A percentile compares a stretch with the other conserved stretches of the same genome.
These are phyloP conservation scores for Fusarium siculi DNA, from an alignment of 2,329 filamentous ascomycete species.

Conservation along the genomic window DNA sequence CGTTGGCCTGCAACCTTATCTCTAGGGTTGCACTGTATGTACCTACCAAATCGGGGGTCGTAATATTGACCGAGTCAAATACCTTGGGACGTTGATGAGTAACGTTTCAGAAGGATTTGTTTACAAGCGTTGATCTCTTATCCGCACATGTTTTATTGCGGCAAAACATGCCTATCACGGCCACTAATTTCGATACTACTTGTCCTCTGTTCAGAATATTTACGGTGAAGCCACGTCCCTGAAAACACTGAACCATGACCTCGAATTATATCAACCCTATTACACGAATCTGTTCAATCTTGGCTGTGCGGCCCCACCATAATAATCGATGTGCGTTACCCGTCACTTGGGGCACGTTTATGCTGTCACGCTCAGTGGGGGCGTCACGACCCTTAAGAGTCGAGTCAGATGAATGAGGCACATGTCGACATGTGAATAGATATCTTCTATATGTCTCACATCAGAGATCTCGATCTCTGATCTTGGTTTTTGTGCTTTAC, in stretches of 20 bases:
- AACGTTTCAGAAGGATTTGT: conserved; percentile 17
- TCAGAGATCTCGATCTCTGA: conserved; percentile 25
- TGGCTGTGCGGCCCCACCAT: conserved; percentile 3
- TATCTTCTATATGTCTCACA: conserved; percentile 16
- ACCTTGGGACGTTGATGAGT: not conserved
- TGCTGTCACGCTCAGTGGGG: conserved; percentile 32
- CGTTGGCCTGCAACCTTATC: conserved; percentile 11
- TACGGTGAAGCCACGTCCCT: not conserved
- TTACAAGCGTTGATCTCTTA: conserved; percentile 7
- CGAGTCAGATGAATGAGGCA: conserved; percentile 30
- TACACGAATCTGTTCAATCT: not conserved
- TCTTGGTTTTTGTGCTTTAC: not conserved
- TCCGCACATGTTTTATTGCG: not conserved
- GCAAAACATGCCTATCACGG: not conserved
- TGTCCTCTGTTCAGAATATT: not conserved
- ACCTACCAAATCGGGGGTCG: conserved; percentile 9
- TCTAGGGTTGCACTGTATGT: conserved; percentile 4
- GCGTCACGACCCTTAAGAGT: conserved; percentile 18
- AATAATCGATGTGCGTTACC: not conserved
- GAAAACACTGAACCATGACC: not conserved
- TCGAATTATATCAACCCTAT: not conserved
- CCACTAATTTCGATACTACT: not conserved
- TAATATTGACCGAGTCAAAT: not conserved
- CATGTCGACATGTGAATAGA: conserved; percentile 33
- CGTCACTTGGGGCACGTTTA: conserved; percentile 20